A percentile compares a stretch with the other conserved stretches of the same genome.
These are phyloP conservation scores for Populus hybrid DNA, from an alignment of 441 rosid genomes.

Conservation along the genomic window DNA sequence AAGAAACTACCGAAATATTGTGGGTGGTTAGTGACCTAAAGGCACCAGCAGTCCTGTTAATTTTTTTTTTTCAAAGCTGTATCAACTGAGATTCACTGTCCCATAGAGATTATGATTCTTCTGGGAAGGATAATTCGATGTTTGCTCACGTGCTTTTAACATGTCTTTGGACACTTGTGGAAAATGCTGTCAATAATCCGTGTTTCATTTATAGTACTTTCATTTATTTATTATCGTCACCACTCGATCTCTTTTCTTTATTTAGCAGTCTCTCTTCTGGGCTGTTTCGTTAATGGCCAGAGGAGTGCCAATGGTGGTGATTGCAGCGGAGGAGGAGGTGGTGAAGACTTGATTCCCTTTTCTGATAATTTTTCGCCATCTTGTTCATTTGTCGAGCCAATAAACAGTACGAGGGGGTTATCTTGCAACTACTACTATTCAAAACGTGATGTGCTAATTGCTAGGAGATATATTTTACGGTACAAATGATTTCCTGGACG, in stretches of 20 bases:
- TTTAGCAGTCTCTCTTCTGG: too few relatives aligned
- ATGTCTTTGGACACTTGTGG: constrained; percentile 4
- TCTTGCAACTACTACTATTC: not conserved
- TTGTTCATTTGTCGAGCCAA: not conserved
- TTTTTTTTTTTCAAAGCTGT: constrained; percentile 23
- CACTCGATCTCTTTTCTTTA: too few relatives aligned
- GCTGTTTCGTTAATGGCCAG: too few relatives aligned
- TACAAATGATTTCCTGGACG: constrained; percentile 22
- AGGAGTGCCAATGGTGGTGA: too few relatives aligned
- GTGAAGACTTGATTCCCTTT: not conserved
- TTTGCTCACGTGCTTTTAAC: constrained; percentile 16
- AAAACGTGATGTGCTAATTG: not conserved
- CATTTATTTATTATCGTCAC: too few relatives aligned
- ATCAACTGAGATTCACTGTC: constrained; percentile 15
- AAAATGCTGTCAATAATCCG: constrained; percentile 25
- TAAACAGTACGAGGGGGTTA: not conserved
- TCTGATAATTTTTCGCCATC: not conserved
- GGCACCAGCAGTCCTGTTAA: constrained; percentile 10
- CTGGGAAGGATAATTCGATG: constrained; percentile 18
- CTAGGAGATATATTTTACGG: constrained; percentile 32
- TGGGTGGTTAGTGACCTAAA: constrained; percentile 16
- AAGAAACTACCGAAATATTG: constrained; percentile 18
- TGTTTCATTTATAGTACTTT: not conserved
- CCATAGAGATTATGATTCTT: constrained; percentile 8
- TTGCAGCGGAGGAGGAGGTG: too few relatives aligned